Percentiles rank a stretch among this genome's conserved stretches.
Conservation (phyloP, 768 basidiomycete species). For the Boletus patriciae region DNA sequence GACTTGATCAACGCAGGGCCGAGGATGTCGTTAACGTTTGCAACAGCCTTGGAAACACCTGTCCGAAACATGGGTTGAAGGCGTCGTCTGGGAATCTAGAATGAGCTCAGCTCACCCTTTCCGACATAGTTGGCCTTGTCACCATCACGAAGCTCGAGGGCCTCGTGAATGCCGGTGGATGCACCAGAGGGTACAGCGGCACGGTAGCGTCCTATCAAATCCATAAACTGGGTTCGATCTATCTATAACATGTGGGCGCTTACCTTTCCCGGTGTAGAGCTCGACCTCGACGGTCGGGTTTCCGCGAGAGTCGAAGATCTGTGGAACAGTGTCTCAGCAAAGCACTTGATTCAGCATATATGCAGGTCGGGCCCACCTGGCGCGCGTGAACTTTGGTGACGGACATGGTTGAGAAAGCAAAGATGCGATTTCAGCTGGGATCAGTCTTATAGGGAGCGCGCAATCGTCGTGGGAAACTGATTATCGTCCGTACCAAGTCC, state of each 20-base stretch:
- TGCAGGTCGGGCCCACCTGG: slow-evolving; percentile 55
- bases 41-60: slow-evolving; percentile 94
- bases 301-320: slow-evolving; percentile 99
- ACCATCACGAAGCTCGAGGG: slow-evolving; percentile 96
- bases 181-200: slow-evolving; percentile 97
- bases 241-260: neutral
- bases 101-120: slow-evolving; percentile 63
- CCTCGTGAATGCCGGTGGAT: slow-evolving; percentile 97
- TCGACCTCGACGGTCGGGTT: slow-evolving; percentile 98
- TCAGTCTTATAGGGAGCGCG: slow-evolving; percentile 24
- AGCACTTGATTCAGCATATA: neutral
- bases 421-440: slow-evolving; percentile 12
- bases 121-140: slow-evolving; percentile 93
- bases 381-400: slow-evolving; percentile 90
- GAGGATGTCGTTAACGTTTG: slow-evolving; percentile 90
- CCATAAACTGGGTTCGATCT: slow-evolving; percentile 11
- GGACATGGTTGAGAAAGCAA: slow-evolving; percentile 64
- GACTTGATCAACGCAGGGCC: slow-evolving; percentile 86
- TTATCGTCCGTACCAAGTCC: slow-evolving; percentile 33
- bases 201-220: slow-evolving; percentile 76
- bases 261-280: slow-evolving; percentile 84
- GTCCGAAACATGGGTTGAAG: slow-evolving; percentile 6
- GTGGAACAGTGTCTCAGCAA: slow-evolving; percentile 36
- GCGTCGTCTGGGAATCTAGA: neutral
- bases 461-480: slow-evolving; percentile 36